Evolutionary conservation across 1,284 basidiomycete genomes (phyloP).

Genomic region (Cryptococcus hybrid): DNA sequence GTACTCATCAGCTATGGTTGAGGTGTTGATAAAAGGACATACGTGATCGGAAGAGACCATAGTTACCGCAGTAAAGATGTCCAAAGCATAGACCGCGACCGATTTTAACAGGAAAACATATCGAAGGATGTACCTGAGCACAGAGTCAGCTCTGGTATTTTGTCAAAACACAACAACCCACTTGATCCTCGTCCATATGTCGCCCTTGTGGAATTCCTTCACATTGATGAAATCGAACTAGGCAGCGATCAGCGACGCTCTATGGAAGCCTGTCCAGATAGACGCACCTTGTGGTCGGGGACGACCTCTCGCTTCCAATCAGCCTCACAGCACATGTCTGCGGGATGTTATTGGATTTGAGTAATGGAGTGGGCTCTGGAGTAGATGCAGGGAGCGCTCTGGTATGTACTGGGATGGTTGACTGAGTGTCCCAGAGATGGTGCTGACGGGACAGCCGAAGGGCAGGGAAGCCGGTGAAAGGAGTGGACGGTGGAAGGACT

Average conservation of each 20-base stretch:
- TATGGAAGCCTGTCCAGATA: not conserved
- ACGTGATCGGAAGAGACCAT: constrained; percentile 81
- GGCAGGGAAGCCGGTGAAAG: not conserved
- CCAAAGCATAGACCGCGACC: constrained; percentile 91
- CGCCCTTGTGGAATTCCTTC: constrained; percentile 84
- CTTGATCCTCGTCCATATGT: constrained; percentile 81
- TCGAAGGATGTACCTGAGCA: constrained; percentile 76
- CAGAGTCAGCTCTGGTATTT: not conserved
- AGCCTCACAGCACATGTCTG: constrained; percentile 56
- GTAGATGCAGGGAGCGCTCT: no score
- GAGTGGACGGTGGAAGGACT: not conserved
- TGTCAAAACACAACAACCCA: constrained; percentile 50
- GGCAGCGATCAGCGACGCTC: not conserved
- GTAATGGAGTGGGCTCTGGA: not conserved
- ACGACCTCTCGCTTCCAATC: constrained; percentile 95
- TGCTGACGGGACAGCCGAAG: no score
- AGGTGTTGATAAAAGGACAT: constrained; percentile 3
- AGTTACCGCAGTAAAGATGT: constrained; percentile 96
- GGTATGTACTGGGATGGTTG: no score
- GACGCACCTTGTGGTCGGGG: constrained; percentile 88
- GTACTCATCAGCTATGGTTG: not conserved
- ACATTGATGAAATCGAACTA: constrained; percentile 95
- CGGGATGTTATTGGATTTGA: no score
- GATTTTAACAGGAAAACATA: constrained; percentile 92
- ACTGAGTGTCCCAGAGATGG: not conserved